Evolutionary conservation across 805 yeast species (phyloP).

Genomic region (Gaillardinia entomophila): DNA sequence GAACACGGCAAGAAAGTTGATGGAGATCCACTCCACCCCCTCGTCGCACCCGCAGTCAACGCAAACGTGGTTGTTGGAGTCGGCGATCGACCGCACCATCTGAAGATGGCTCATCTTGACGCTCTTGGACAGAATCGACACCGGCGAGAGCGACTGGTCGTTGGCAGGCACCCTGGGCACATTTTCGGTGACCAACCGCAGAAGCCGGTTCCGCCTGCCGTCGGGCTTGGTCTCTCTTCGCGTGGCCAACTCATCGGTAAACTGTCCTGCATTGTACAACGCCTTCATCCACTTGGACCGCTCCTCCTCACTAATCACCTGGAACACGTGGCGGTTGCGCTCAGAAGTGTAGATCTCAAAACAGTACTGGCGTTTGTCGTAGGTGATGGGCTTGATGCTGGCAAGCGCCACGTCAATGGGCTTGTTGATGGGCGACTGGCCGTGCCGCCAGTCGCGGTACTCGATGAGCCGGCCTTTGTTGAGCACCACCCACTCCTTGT

Average conservation of each 20-base stretch:
- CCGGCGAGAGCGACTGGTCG: constrained; percentile 22
- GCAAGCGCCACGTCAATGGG: constrained; percentile 72
- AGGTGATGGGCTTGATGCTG: constrained; percentile 44
- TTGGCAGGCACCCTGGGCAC: not conserved
- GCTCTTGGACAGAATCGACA: constrained; percentile 22
- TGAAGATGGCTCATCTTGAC: constrained; percentile 21
- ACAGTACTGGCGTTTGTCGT: constrained; percentile 50
- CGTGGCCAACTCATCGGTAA: constrained; percentile 15
- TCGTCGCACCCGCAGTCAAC: constrained; percentile 70
- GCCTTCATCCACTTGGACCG: constrained; percentile 63
- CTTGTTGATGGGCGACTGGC: constrained; percentile 51
- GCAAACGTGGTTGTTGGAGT: constrained; percentile 58
- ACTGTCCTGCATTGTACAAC: constrained; percentile 53
- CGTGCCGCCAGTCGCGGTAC: constrained; percentile 76
- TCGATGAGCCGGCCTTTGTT: constrained; percentile 64
- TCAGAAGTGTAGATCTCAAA: constrained; percentile 71
- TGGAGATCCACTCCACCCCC: constrained; percentile 82
- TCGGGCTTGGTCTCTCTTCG: not conserved
- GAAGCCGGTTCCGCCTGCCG: not conserved
- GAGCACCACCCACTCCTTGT: constrained; percentile 80
- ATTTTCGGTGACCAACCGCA: too few relatives aligned
- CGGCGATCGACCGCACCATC: constrained; percentile 34
- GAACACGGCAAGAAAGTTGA: constrained; percentile 63
- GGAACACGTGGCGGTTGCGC: constrained; percentile 64
- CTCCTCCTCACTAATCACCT: constrained; percentile 66